Evolutionary conservation across 2,329 filamentous ascomycete genomes (phyloP).

Genomic region (Talaromyces sp.): DNA sequence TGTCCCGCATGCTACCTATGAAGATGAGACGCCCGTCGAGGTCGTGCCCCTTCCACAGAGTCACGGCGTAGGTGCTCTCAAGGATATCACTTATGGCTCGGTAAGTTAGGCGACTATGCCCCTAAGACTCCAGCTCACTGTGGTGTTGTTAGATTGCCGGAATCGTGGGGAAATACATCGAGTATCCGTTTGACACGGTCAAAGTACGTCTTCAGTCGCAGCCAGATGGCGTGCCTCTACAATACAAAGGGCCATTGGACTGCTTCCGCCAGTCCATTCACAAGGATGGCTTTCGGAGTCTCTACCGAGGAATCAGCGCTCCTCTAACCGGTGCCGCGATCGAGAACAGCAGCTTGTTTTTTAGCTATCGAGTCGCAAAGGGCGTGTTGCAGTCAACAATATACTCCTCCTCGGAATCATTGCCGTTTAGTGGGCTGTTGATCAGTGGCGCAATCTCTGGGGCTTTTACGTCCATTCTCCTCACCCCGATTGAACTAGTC

Average conservation of each 20-base stretch:
- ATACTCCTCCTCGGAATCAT: conserved; percentile 49
- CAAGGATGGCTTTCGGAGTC: conserved; percentile 69
- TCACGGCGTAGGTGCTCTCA: conserved; percentile 63
- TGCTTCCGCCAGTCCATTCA: conserved; percentile 85
- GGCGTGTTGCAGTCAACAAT: conserved; percentile 61
- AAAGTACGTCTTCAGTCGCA: conserved; percentile 98
- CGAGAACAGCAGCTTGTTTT: conserved; percentile 88
- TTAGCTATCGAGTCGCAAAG: conserved; percentile 71
- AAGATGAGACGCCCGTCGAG: conserved; percentile 37
- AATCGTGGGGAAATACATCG: conserved; percentile 88
- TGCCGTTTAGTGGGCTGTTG: conserved; percentile 72
- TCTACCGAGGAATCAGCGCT: conserved; percentile 91
- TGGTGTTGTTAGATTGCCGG: conserved; percentile 60
- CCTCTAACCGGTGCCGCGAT: conserved; percentile 86
- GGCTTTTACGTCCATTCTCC: conserved; percentile 79
- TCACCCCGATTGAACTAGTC: conserved; percentile 93
- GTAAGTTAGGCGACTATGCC: conserved; percentile 42
- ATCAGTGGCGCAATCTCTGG: conserved; percentile 81
- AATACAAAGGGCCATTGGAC: conserved; percentile 81
- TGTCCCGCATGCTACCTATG: conserved; percentile 31
- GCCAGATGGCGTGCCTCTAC: conserved; percentile 72
- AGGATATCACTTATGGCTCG: conserved; percentile 86
- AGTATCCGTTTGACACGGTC: conserved; percentile 97
- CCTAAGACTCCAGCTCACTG: not conserved
- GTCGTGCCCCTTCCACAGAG: conserved; percentile 35